Evolutionary conservation across 345 rosid species (phyloP), one percentile per base, ranked within the genome.

Genomic region (Odontarrhena argentea): DNA sequence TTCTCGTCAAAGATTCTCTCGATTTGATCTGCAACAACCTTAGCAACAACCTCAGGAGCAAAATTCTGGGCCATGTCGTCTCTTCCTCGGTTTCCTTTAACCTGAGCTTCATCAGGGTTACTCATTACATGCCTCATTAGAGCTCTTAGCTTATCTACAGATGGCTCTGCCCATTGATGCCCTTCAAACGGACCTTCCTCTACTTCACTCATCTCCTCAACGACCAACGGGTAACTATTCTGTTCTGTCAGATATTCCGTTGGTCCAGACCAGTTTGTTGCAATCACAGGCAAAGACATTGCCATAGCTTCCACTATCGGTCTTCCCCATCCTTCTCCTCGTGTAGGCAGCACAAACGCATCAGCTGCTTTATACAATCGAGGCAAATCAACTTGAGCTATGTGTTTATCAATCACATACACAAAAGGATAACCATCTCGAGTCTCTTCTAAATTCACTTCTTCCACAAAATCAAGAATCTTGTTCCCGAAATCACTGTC

Each of bases 291-390:
- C 69, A 87, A 83, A 41, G 87, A 74, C 95, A 92, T 92, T 7
- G 98, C 82, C 96, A 89, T 92, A 28, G 96, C 98, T 78, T 89
- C 98, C 54, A 83, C 89, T 11, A 83, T 53, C 0, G 92, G 96
- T 63, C 95, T 75, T 37, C 89, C 95, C 92, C 96, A 91, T 2
- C 95, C 95, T 79, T 92, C 96, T 12, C 96, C 98, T 75, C 98
- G 87, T 3, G 92, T 87, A 24, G 96, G 80, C 61, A 87, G 81
- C 68, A 84, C 91, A 81, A 87, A 92, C 9, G 91, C 87, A 82
- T 81, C 76, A 30, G 86, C 96, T 4, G 96, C 91, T 78, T 84
- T 87, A 57, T 84, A 92, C 60, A 87, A 8, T 60, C 76, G 75
- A 2, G 98, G 96, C 69, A 87, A 76, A 80, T 89, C 92, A 43